Evolutionary conservation across 2,329 filamentous ascomycete species (phyloP).

Genomic region (Epichloe sp.): DNA sequence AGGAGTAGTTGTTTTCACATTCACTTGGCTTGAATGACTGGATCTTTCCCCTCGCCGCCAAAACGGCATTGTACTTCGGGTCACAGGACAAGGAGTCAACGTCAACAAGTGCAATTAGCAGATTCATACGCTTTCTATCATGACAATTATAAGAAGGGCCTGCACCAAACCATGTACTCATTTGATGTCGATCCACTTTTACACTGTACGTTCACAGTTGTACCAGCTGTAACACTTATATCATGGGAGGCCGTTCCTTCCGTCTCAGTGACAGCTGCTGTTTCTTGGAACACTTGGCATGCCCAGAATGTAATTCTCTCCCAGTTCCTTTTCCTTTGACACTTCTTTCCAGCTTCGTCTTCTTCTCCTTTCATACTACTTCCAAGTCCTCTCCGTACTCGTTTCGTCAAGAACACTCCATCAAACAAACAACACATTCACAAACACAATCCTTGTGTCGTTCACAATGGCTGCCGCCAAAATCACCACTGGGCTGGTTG

Average conservation of each 20-base stretch:
- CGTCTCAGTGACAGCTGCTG: background rate
- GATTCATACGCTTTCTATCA: too few relatives aligned
- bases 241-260: background rate
- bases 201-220: background rate
- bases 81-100: too few relatives aligned
- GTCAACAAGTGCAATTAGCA: too few relatives aligned
- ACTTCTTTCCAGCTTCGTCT: background rate
- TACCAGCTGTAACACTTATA: background rate
- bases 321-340: background rate
- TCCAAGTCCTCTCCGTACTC: background rate
- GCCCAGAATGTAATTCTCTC: background rate
- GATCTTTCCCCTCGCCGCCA: too few relatives aligned
- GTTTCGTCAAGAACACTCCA: background rate
- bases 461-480: constrained; percentile 14
- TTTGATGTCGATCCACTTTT: background rate
- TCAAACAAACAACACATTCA: background rate
- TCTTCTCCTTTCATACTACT: background rate
- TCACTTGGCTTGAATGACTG: too few relatives aligned
- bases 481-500: constrained; percentile 9
- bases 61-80: too few relatives aligned
- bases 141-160: too few relatives aligned
- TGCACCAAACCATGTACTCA: background rate
- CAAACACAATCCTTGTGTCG: background rate
- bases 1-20: too few relatives aligned
- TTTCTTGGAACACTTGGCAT: background rate